Base-by-base conservation (phyloP, 768 basidiomycete genomes). In the Multifurca ochricompacta region DNA sequence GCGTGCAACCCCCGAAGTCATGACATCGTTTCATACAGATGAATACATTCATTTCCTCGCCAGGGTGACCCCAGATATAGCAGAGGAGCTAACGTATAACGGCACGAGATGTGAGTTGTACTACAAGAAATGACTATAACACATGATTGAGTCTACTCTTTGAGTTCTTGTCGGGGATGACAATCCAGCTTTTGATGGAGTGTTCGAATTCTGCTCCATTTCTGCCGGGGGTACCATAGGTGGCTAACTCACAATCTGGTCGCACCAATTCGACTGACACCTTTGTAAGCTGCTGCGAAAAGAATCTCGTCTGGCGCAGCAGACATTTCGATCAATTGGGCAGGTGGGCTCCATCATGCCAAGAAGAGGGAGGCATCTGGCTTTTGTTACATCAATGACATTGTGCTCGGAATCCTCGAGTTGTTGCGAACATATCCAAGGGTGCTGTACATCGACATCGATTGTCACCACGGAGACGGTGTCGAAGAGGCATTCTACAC, bases 401-500 rank as follows among this genome's bases (percentile, higher is more conserved):
- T 97, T 66, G 93, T 96, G 1, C 83, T 98, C 23, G 87, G 83
- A 40, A 95, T 96, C 35, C 77, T 99, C 44, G 95, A 96, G 68
- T 82, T 99, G 7, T 73, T 95, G n/a, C 81, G 93, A 61, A 80
- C 75, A 51, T 82, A 82, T 64, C 77, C 89, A 3, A 84, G 96
- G 49, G 95, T 99, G 14, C 73, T 99, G 28, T 98, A 99, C 67
- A 86, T 99, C 69, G 95, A 99, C 70, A 93, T 98, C 55, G 96
- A 98, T 69, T 92, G 92, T 47, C 96, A 98, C 67, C 96, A 99
- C 68, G 95, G 96, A 16, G 96, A 98, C 66, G 95, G 95, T 13
- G 96, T 98, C 31, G 96, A 99, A 64, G 96, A 98, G 66, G 96
- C 95, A 3, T 97, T 98, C 73, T 97, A 96, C 68, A 94, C 90